Conservation (phyloP, 169 alveolate species). For the Cystoisospora suis region DNA sequence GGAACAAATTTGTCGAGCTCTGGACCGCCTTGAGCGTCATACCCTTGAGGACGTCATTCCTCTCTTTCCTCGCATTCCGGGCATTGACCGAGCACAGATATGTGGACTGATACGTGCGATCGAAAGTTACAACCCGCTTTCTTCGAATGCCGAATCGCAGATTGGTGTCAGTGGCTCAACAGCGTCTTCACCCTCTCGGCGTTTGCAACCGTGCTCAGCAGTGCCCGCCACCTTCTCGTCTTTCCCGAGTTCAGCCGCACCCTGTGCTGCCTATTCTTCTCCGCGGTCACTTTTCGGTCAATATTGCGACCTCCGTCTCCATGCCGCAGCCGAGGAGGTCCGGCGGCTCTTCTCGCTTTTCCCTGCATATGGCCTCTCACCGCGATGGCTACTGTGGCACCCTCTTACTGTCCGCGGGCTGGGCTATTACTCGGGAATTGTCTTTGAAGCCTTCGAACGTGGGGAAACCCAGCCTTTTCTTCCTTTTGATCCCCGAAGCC, state of each 20-base stretch:
- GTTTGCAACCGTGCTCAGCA: too few relatives aligned
- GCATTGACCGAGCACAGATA: background rate
- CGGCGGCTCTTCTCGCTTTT: background rate
- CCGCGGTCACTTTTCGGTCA: background rate
- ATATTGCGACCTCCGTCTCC: background rate
- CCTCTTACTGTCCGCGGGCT: conserved; percentile 72
- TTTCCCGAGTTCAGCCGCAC: background rate
- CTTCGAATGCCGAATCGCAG: background rate
- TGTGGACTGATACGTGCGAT: background rate
- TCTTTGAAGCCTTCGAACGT: conserved; percentile 71
- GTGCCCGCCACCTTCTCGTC: background rate
- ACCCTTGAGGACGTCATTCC: background rate
- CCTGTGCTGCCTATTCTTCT: background rate
- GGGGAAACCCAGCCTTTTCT: too few relatives aligned
- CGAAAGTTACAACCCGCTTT: background rate
- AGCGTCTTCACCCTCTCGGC: too few relatives aligned
- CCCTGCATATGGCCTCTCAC: background rate
- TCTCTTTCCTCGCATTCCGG: background rate
- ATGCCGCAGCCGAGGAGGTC: conserved; percentile 2
- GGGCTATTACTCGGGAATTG: conserved; percentile 71
- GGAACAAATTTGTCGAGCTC: background rate
- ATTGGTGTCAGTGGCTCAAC: background rate
- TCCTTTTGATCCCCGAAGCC: too few relatives aligned
- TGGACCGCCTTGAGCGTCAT: background rate
- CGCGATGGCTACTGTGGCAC: conserved; percentile 48